Conservation (phyloP, 2,329 filamentous ascomycete genomes). For the Thermoascus crustaceus region DNA sequence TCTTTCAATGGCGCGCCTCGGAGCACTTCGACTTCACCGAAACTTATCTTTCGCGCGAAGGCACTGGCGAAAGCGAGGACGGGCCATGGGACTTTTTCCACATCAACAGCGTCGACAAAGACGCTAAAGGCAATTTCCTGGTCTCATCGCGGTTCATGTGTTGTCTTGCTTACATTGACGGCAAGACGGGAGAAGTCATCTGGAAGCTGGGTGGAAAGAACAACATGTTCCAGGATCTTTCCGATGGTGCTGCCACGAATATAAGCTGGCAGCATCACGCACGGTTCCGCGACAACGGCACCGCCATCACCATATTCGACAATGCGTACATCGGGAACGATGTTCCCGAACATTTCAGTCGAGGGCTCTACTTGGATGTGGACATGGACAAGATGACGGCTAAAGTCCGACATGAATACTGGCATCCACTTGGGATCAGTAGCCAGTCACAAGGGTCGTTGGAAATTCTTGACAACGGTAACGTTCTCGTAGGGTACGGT, state of each 20-base stretch:
- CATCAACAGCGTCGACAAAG: conserved; percentile 49
- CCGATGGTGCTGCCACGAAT: conserved; percentile 31
- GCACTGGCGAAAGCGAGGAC: conserved; percentile 11
- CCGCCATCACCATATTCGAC: conserved; percentile 34
- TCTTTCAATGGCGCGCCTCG: conserved; percentile 42
- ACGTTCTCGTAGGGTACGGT: conserved; percentile 45
- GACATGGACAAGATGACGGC: conserved; percentile 38
- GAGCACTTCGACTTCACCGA: conserved; percentile 33
- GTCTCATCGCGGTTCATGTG: conserved; percentile 46
- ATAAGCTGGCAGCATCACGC: conserved; percentile 45
- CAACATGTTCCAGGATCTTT: conserved; percentile 39
- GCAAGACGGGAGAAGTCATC: conserved; percentile 40
- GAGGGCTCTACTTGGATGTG: conserved; percentile 39
- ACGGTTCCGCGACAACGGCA: conserved; percentile 31
- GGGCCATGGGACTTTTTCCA: conserved; percentile 48
- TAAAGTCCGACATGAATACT: conserved; percentile 32
- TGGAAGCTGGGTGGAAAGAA: conserved; percentile 47
- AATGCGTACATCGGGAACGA: conserved; percentile 24
- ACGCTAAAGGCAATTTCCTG: conserved; percentile 44
- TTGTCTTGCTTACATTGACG: conserved; percentile 41
- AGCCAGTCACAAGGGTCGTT: conserved; percentile 38
- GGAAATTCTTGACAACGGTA: conserved; percentile 35
- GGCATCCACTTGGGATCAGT: conserved; percentile 30
- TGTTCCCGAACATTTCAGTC: conserved; percentile 24
- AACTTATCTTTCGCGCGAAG: conserved; percentile 12